Percentiles rank a stretch among this genome's conserved stretches.
These are phyloP conservation scores for Asclepias syriaca DNA, from an alignment of 257 asterid genomes.

Conservation along the genomic window DNA sequence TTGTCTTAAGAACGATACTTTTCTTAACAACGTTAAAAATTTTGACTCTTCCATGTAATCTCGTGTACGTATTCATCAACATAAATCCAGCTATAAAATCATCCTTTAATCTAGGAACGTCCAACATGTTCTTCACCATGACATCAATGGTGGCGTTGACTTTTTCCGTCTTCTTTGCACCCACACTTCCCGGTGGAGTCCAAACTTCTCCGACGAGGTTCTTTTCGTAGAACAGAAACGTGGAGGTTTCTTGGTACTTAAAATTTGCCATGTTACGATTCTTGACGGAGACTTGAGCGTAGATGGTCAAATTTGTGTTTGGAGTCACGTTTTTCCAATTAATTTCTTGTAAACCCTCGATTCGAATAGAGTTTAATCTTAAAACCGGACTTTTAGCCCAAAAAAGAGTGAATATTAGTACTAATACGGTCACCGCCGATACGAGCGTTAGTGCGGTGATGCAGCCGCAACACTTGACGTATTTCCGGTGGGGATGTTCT, in stretches of 20 bases:
- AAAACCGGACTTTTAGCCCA: conserved; percentile 24
- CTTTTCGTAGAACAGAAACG: conserved; percentile 19
- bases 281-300: conserved; percentile 24
- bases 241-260: conserved; percentile 3
- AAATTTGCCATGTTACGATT: conserved; percentile 33
- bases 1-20: conserved; percentile 18
- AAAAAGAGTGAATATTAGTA: conserved; percentile 28
- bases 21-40: conserved; percentile 23
- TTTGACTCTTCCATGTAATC: conserved; percentile 28
- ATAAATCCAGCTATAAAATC: conserved; percentile 24
- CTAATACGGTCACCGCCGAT: conserved; percentile 8
- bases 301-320: conserved; percentile 15
- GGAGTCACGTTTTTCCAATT: conserved; percentile 11
- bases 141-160: conserved; percentile 17
- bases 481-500: conserved; percentile 22
- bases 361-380: conserved; percentile 11
- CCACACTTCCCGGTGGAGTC: conserved; percentile 10
- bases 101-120: conserved; percentile 14
- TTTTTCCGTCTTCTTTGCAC: conserved; percentile 18
- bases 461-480: conserved; percentile 33
- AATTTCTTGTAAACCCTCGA: conserved; percentile 23
- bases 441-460: conserved; percentile 13
- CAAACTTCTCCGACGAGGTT: conserved; percentile 16
- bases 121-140: conserved; percentile 16
- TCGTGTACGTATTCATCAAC: conserved; percentile 25